Base-by-base conservation (phyloP, 768 basidiomycete species). In the Kwoniella bestiolae region DNA sequence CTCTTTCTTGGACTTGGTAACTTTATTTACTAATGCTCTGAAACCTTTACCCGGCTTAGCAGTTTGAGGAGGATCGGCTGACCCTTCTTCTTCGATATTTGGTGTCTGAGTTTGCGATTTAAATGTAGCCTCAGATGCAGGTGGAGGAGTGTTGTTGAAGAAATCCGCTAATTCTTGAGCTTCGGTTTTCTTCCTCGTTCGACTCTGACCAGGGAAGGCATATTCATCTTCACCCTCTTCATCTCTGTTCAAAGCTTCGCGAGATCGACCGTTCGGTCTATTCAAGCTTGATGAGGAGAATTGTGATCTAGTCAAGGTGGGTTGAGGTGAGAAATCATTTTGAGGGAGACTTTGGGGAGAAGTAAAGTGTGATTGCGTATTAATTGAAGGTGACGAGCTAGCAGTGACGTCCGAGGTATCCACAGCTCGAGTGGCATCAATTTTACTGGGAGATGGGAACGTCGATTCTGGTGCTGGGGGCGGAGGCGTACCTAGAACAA, bases 11-110 rank as follows among this genome's bases (percentile, higher is more conserved):
- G 73, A 74, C 21, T 76, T 77, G 38, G 86, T 88, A 28, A 92
- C 83, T 71, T 87, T 89, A 21, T 91, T 91, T 72, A 94, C 90
- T 88, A 94, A 91, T 68, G 88, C 86, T 79, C 89, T 89, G 65
- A 93, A 82, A 26, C 90, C 60, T 35, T 65, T 74, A 16, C 16
- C 50, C 4, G 56, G 56, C 38, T 71, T 70, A 5, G 66, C 41
- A 3, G 73, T 63, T 4, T 60, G 60, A 34, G 67, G 58, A 18
- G 64, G 59, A 16, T 55, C 52, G 31, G 14, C 23, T 18, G 34
- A 55, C 8, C 16, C 32, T 6, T 26, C 52, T 55, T 65, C 49
- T 29, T 63, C 56, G 11, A 38, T 9, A 31, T 58, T 56, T 12
- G 62, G 58, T 14, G 63, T n/a, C 14, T 59, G 45, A 32, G 28